Evolutionary conservation across 768 basidiomycete species (phyloP).

Genomic region (Tulasnella sp.): DNA sequence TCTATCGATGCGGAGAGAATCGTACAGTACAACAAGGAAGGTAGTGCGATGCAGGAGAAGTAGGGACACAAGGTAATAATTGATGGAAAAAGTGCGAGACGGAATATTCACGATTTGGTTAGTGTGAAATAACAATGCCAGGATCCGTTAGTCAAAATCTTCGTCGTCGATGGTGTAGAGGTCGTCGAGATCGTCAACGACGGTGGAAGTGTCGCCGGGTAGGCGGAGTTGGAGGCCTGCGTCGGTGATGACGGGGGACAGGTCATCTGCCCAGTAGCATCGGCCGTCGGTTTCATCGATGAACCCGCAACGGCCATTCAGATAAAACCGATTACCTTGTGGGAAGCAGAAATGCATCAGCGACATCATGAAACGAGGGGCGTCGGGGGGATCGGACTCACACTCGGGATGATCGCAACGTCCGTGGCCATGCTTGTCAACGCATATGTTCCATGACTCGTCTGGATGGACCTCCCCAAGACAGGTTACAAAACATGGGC

Average conservation of each 20-base stretch:
- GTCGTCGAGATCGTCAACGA: not conserved
- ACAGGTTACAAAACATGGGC: not conserved
- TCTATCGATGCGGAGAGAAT: too few species aligned
- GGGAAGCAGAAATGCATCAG: not conserved
- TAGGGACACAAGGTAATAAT: too few species aligned
- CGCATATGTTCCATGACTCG: not conserved
- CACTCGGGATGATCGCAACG: not conserved
- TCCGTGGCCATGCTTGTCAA: not conserved
- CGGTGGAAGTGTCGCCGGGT: not conserved
- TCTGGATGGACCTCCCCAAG: not conserved
- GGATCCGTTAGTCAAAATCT: too few species aligned
- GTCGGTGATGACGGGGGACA: not conserved
- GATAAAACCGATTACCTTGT: not conserved
- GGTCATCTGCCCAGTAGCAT: conserved; percentile 1
- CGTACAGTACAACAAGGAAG: too few species aligned
- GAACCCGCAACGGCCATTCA: not conserved
- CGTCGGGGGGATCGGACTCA: not conserved
- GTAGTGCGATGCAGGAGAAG: too few species aligned
- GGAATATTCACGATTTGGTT: too few species aligned
- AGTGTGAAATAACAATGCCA: too few species aligned
- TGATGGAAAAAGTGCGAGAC: too few species aligned
- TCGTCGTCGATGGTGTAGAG: too few species aligned
- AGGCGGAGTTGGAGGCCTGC: not conserved
- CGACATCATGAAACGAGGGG: not conserved
- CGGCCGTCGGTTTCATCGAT: not conserved